Base-by-base conservation (phyloP, 1,284 basidiomycete genomes). In the Trametes hirsuta region DNA sequence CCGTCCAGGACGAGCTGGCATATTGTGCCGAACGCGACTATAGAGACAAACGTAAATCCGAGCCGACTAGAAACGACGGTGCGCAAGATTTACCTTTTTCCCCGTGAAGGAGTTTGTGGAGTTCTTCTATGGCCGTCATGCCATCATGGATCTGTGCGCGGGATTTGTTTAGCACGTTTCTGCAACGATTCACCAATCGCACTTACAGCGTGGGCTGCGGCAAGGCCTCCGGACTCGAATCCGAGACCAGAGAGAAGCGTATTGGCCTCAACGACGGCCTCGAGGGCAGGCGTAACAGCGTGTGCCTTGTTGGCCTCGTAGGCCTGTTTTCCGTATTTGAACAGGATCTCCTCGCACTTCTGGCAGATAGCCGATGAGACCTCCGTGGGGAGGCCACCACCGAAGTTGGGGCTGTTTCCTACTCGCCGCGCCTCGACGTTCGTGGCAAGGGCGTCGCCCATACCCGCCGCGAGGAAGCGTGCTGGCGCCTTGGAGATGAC, bases 341-440 rank as follows among this genome's bases (percentile, higher is more conserved):
- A 74, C 64, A 75, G 58, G 54, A 75, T 72, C 65, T 75, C 74
- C 67, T 75, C 74, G 69, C 74, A 75, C 68, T 75, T 75, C 15
- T 65, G 54, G 60, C 72, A 68, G 47, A 75, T 74, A 15, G 73
- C 72, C 18, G 66, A 62, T 0, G 72, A 69, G 11, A 75, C 68
- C 63, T 68, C 69, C 35, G 74, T 73, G 36, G 71, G 73, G 24
- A 74, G 58, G n/a, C 72, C 72, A 3, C 70, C 70, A 24, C 73
- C 74, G 46, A 75, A 74, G 68, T 75, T 75, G 12, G 68, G 62
- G 62, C 69, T 71, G 67, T 67, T 70, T 49, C 50, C 55, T 55
- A 69, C 68, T 37, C 64, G 62, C n/a, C 67, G 60, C 35, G 74
- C 74, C 65, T 75, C 74, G 64, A 74, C 70, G 68, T 75, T 73